Evolutionary conservation across 768 basidiomycete species (phyloP), one percentile per base, ranked within the genome.

Genomic region (Russula olivacea): DNA sequence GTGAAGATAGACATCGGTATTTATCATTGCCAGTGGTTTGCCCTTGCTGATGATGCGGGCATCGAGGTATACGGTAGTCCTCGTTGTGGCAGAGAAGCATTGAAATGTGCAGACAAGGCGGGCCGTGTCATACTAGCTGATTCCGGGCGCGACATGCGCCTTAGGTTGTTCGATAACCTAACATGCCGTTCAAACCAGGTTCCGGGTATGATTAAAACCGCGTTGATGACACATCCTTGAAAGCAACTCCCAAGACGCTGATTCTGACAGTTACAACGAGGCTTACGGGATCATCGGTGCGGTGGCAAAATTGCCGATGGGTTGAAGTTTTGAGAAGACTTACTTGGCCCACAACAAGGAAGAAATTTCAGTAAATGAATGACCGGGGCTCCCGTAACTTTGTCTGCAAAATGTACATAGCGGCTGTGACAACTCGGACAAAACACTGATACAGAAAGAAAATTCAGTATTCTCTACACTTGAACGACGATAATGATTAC

Each of bases 371-470:
- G 12, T 54, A 12, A 53, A 41, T 30, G 54, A 48, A 47, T 55
- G 54, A 51, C 43, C 34, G 48, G 47, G 17, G 38, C 11, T 23
- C 45, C 47, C n/a, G 59, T 23, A 55, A 38, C 21, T 11, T 61
- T 43, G 54, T 41, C 21, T 43, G 62, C n/a, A 11, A 54, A 49
- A 40, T 48, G 23, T 59, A 59, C 59, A 55, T 55, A 56, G 60
- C 50, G 23, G 48, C 21, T 50, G 58, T 47, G 54, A 64, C 41
- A 49, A 60, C 54, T 51, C 40, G 32, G 40, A 59, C 53, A 51
- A 50, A 59, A 55, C 48, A 55, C 63, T 64, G 7, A 36, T 25
- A 25, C 54, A 52, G 41, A 25, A 59, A 43, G 28, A 19, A 47
- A 21, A 28, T 51, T 56, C 45, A 60, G 58, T 21, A 49, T 56